Evolutionary conservation across 257 asterid genomes (phyloP), one percentile per base, ranked within the genome.

Genomic region (Solanum chilense): DNA sequence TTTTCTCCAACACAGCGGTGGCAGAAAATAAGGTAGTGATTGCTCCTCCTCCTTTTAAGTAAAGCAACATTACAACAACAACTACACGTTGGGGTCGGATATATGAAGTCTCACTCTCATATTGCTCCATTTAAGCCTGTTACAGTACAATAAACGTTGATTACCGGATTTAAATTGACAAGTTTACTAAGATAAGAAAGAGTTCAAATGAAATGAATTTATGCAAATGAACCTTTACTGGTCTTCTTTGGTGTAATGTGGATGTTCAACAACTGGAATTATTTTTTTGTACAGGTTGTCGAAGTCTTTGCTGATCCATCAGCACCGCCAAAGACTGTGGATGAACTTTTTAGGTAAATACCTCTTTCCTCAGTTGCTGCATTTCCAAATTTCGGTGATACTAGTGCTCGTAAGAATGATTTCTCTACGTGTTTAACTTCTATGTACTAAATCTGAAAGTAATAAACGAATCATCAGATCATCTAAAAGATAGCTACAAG

Each of bases 291-390:
- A 35, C 88, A 96, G 99, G 99, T 95, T 88, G 98, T 97, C 88
- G 93, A 94, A 91, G 98, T 94, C 81, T 92, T n/a, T 86, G 89
- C 96, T 66, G 92, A 94, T 95, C 97, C 99, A 87, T 92, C 94
- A 47, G 99, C 98, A 85, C 89, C 97, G 42, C 87, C 90, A 10
- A 92, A 91, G 86, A 77, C 94, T 70, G 89, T 93, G 82, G 89
- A 86, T 31, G 98, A 97, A 87, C 95, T 90, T 82, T 91, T 97
- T 88, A 93, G 98, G 99, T 96, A 91, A 56, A 20, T 39, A 77
- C 71, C 31, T 41, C 70, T 41, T 20, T 60, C 69, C 69, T 87
- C 14, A 84, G 60, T 64, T 68, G 45, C 14, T 35, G 77, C 45
- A 35, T 62, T 56, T 64, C 35, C 31, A 73, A 23, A 39, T 74